These are phyloP conservation scores for Brassica hybrid DNA, from an alignment of 441 rosid genomes.

Conservation along the genomic window DNA sequence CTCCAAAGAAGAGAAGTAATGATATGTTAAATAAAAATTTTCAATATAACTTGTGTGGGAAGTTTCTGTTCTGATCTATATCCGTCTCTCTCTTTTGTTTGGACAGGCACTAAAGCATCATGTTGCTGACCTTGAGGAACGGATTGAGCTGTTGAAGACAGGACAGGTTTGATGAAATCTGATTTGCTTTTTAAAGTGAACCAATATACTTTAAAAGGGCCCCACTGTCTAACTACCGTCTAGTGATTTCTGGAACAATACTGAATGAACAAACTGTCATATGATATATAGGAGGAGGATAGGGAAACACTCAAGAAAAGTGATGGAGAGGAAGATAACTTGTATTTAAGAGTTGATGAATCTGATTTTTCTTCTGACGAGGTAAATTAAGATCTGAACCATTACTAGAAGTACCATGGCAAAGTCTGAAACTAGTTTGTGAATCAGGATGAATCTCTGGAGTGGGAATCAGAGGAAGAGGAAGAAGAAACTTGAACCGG, in stretches of 20 bases:
- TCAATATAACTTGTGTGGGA: slow-evolving; percentile 12
- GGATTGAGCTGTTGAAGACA: slow-evolving; percentile 58
- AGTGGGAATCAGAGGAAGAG: slow-evolving; percentile 12
- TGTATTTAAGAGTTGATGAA: slow-evolving; percentile 46
- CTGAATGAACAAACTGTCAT: not conserved
- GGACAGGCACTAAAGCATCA: slow-evolving; percentile 82
- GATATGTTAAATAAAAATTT: not conserved
- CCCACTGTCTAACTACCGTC: too few relatives aligned
- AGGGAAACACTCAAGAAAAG: slow-evolving; percentile 49
- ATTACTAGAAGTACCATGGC: not conserved
- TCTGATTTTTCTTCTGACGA: slow-evolving; percentile 51
- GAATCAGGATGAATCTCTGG: slow-evolving; percentile 37
- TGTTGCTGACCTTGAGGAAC: slow-evolving; percentile 62
- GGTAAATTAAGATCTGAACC: slow-evolving; percentile 46
- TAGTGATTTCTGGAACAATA: too few relatives aligned
- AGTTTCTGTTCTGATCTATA: slow-evolving; percentile 21
- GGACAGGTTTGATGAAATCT: slow-evolving; percentile 24
- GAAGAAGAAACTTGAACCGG: slow-evolving; percentile 33
- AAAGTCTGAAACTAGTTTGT: slow-evolving; percentile 10
- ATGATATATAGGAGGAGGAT: slow-evolving; percentile 49
- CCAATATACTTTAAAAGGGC: not conserved
- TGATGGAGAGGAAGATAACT: slow-evolving; percentile 43
- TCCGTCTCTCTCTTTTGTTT: slow-evolving; percentile 15
- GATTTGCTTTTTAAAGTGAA: not conserved
- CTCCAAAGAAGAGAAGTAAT: slow-evolving; percentile 90